Conservation (phyloP, 2,329 filamentous ascomycete genomes). For the Cytospora piceicola region DNA sequence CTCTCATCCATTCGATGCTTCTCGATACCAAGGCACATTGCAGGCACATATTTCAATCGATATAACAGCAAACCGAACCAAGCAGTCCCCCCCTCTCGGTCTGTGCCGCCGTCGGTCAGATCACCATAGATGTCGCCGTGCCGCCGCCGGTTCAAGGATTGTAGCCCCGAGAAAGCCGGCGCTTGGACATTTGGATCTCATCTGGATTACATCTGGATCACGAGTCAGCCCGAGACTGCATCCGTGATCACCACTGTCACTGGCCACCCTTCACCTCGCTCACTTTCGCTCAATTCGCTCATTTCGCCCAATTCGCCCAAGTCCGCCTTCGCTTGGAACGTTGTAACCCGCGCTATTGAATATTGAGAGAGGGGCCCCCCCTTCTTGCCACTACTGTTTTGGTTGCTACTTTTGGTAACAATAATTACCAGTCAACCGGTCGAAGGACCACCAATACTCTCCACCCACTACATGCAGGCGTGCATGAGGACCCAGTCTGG, state of each 20-base stretch:
- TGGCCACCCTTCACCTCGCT: too few species aligned
- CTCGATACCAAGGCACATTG: too few species aligned
- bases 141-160: not conserved
- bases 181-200: too few species aligned
- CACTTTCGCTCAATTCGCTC: too few species aligned
- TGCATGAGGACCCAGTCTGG: not conserved
- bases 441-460: not conserved
- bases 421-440: not conserved
- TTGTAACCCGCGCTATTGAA: not conserved
- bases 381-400: not conserved
- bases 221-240: constrained; percentile 1
- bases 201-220: not conserved
- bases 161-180: not conserved
- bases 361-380: not conserved
- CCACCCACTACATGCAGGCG: constrained; percentile 5
- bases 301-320: too few species aligned
- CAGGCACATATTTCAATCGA: too few species aligned
- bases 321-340: not conserved
- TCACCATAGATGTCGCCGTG: not conserved
- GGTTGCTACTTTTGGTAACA: not conserved
- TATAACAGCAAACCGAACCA: too few species aligned
- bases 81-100: too few species aligned
- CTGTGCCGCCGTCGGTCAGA: not conserved
- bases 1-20: not conserved
- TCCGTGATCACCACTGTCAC: not conserved